Base-by-base conservation (phyloP, 2,329 filamentous ascomycete species). In the Diaporthe velutina region DNA sequence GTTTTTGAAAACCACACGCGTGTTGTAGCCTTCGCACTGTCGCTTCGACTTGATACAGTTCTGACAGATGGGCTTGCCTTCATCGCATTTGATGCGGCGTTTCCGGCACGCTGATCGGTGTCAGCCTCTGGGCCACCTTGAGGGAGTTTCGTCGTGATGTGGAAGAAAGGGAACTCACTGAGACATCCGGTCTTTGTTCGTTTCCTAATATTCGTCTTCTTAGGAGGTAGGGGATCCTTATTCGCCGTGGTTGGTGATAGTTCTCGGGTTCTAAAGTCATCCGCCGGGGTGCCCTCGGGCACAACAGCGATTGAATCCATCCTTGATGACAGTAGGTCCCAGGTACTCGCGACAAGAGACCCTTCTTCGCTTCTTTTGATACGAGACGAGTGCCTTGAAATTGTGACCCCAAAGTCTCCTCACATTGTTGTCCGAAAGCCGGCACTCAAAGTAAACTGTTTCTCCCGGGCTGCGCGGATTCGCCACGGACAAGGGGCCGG, bases 11-110 rank as follows among this genome's bases (percentile, higher is more conserved):
- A 95, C 88, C 71, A 97, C 92, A 61, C 93, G 90, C 82, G 95
- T 93, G 78, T 92, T 95, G 82, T 97, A 97, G 71, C 95, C 95
- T 83, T 97, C 94, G 82, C 95, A 97, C 78, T 92, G 88, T 19
- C 95, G 90, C 83, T 96, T 96, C 25, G 94, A 96, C 81, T 96
- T 97, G 85, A 94, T 91, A 84, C 95, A 97, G 81, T 97, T 97
- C 80, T 89, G 92, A 84, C 95, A 97, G 38, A 90, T 93, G 35
- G 95, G 95, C 67, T 93, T 90, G 80, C 95, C 94, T 83, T 98
- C 97, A 76, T 97, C 97, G 83, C 97, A 99, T 85, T 98, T 99
- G 84, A 99, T 98, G 77, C 97, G 94, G 71, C 97, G 93, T 84
- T 94, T 96, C 77, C 97, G 93, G 85, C 97, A 99, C 74, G 97